phyloP scores from a whole-genome alignment of 805 yeast genomes.

The Wickerhamiella allomyrinae region DNA sequence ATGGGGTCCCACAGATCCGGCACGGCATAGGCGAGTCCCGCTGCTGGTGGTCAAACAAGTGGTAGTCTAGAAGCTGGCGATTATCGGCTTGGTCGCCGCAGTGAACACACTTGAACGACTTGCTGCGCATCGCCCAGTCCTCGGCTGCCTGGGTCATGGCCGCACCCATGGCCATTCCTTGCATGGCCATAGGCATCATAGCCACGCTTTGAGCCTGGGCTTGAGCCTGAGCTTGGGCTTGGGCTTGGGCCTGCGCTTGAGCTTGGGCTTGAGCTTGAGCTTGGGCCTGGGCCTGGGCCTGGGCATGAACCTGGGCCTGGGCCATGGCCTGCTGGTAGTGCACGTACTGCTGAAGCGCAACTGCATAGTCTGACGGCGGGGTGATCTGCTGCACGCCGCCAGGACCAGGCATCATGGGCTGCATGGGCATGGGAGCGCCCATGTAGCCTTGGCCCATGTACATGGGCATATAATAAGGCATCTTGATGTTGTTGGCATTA shows the following conservation, averaged over 20 bases:
- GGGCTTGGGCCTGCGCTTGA: background rate
- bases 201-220: background rate
- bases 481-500: background rate
- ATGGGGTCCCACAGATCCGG: background rate
- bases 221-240: background rate
- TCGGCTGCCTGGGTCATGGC: background rate
- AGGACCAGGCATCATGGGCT: background rate
- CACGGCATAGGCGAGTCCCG: background rate
- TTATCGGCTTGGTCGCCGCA: background rate
- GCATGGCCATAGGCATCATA: background rate
- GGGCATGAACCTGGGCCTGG: background rate
- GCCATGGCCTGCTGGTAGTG: background rate
- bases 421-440: too few species aligned
- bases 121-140: background rate
- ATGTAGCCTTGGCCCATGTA: background rate
- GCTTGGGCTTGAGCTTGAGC: background rate
- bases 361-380: background rate
- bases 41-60: background rate
- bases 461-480: background rate
- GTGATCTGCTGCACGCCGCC: background rate
- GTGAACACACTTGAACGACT: background rate
- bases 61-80: background rate
- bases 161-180: background rate
- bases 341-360: background rate
- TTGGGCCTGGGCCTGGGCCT: background rate